Base-by-base conservation (phyloP, 2,329 filamentous ascomycete genomes). In the Microcyclosporella mali region DNA sequence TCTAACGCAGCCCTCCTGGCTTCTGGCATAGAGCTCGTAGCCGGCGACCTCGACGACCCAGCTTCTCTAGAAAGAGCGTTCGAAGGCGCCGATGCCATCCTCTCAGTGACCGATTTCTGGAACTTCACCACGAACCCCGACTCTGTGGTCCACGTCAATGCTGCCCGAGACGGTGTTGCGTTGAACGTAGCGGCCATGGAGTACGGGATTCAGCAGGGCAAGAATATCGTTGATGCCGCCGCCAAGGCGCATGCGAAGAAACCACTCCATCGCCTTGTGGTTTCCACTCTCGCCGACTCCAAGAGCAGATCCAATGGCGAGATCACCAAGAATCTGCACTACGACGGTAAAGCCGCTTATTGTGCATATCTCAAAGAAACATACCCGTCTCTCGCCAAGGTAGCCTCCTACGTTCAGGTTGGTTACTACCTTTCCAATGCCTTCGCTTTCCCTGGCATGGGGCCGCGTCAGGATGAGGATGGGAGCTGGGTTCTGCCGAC, bases 11-110 rank as follows among this genome's bases (percentile, higher is more conserved):
- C 28, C 9, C 14, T 40, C 28, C 6, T 7, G 1, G 6, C 12
- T 6, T 11, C 16, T 6, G 36, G 36, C 36, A 18, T 27, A 15
- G 17, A 32, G 14, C 14, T 40, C 10, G 38, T 40, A 12, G 11
- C 69, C 58, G 76, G 70, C 36, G 70, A 81, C 51, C 45, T 75
- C 25, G 62, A 72, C 40, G 65, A 73, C 52, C 65, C 64, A 42
- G 53, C 56, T 0, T 68, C 68, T 3, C 48, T 77, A 33, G 50
- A 63, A 25, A 55, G 59, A 31, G 73, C 71, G 3, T 52, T 78
- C 35, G 49, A 57, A 3, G 69, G 68, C 21, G 62, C 72, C 0
- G 50, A 69, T 32, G 69, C 68, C 12, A 69, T 75, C 27, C 78
- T 55, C 33, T 44, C 40, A 15, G 46, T 57, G 30, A 50, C 40